Base-by-base conservation (phyloP, 2,329 filamentous ascomycete genomes). In the Pseudogymnoascus sp. region DNA sequence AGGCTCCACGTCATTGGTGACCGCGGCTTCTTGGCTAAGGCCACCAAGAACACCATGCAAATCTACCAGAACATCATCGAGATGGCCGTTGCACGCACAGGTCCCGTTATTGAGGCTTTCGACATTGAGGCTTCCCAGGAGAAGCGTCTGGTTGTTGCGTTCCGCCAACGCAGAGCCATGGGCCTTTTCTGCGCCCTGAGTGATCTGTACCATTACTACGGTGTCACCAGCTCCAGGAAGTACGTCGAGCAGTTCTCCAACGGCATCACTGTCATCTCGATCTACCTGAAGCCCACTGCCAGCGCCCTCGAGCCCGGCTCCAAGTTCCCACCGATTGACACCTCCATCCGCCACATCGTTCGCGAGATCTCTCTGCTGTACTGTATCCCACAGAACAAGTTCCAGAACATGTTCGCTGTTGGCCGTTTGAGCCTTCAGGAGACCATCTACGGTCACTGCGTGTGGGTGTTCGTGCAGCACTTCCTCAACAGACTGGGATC, bases 241-340 rank as follows among this genome's bases (percentile, higher is more conserved):
- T 99, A 99, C 73, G 90, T 99, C 59, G 91, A 99, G 78, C 95
- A 97, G 78, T 99, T 99, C 81, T 95, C 93, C 73, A 99, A 99
- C 76, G 95, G 95, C 66, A 96, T 97, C 75, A 96, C 91, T 12
- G 89, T 97, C 76, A 96, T 97, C 83, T 97, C 92, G 70, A 85
- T 97, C 67, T 99, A 99, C 77, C 83, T 99, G 65, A 88, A 89
- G 68, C 92, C 91, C 21, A 60, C 31, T 26, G 83, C 89, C 16
- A 74, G 81, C 59, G 83, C 83, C 68, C 77, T 83, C 45, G 81
- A 84, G 62, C 77, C 82, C 45, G 81, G 83, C 64, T 78, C 79
- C 29, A 78, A 79, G 8, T 80, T 83, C 73, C 93, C 93, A 40
- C 88, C 92, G 0, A 91, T 97, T 69, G 91, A 97, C 72, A 89